Evolutionary conservation across 2,329 filamentous ascomycete genomes (phyloP).

Genomic region (Volutella citrinella): DNA sequence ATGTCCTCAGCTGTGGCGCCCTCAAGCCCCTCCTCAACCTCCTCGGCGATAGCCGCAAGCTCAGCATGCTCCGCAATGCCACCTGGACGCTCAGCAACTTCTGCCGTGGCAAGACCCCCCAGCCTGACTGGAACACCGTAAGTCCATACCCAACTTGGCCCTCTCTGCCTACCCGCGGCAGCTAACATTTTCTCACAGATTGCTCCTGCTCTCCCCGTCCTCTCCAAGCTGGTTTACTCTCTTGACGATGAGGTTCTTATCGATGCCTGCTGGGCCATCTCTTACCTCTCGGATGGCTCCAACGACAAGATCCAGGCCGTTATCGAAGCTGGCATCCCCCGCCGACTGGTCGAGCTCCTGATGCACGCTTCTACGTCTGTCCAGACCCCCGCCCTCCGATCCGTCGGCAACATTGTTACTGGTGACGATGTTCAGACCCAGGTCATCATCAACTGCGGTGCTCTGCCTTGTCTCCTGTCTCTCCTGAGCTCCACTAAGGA

Average conservation of each 20-base stretch:
- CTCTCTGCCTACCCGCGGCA: too few species aligned
- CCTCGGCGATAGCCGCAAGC: conserved; percentile 94
- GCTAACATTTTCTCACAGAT: conserved; percentile 57
- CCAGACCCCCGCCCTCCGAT: conserved; percentile 93
- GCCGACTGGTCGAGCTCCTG: conserved; percentile 90
- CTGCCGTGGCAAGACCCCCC: conserved; percentile 98
- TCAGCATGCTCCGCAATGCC: conserved; percentile 98
- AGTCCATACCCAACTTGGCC: too few species aligned
- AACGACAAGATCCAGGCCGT: conserved; percentile 99
- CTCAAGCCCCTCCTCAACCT: conserved; percentile 86
- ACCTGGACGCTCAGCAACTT: conserved; percentile 99
- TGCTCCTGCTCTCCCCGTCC: conserved; percentile 86
- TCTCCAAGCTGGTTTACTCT: conserved; percentile 97
- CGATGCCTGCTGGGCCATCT: conserved; percentile 99
- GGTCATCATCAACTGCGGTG: conserved; percentile 98
- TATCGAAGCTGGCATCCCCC: conserved; percentile 96
- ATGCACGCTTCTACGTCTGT: conserved; percentile 99
- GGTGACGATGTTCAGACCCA: conserved; percentile 98
- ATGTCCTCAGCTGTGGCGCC: conserved; percentile 87
- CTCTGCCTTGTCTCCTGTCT: conserved; percentile 86
- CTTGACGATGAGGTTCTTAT: conserved; percentile 98
- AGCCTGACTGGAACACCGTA: conserved; percentile 96
- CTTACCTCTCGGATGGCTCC: conserved; percentile 93
- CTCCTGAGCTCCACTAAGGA: conserved; percentile 97
- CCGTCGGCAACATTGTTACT: conserved; percentile 97